A percentile compares a stretch with the other conserved stretches of the same genome.
phyloP scores from a whole-genome alignment of 2,329 filamentous ascomycete genomes.

The Fusarium torreyae region DNA sequence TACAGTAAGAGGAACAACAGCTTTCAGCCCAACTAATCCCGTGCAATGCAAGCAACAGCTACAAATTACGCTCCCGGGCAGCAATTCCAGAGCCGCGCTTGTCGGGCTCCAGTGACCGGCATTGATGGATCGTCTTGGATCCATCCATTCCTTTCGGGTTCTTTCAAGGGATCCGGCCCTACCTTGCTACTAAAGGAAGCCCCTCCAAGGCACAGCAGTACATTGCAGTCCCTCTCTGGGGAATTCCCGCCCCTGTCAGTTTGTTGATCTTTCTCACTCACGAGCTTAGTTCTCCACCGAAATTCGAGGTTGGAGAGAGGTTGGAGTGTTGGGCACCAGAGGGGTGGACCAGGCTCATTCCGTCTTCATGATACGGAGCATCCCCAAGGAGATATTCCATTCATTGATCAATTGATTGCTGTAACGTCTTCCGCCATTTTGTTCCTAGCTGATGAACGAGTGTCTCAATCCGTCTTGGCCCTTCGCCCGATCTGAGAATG shows the following conservation, averaged over 20 bases:
- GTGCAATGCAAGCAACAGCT: conserved; percentile 4
- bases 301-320: conserved; percentile 33
- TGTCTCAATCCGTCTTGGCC: not conserved
- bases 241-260: conserved; percentile 25
- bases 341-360: conserved; percentile 15
- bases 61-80: conserved; percentile 20
- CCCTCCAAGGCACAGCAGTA: conserved; percentile 16
- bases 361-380: conserved; percentile 16
- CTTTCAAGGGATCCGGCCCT: conserved; percentile 23
- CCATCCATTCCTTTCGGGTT: conserved; percentile 21
- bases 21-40: not conserved
- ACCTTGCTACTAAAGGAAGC: not conserved
- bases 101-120: conserved; percentile 43
- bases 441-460: too few species aligned
- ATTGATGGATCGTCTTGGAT: conserved; percentile 38
- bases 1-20: not conserved
- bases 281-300: conserved; percentile 39
- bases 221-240: conserved; percentile 14
- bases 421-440: too few species aligned
- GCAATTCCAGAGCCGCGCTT: conserved; percentile 45
- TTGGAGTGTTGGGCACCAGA: conserved; percentile 27
- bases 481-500: conserved; percentile 10
- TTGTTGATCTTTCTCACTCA: conserved; percentile 32
- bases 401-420: not conserved
- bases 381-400: conserved; percentile 11